Conservation (phyloP, 495 filamentous ascomycete species). For the Chaetomium tenue region DNA sequence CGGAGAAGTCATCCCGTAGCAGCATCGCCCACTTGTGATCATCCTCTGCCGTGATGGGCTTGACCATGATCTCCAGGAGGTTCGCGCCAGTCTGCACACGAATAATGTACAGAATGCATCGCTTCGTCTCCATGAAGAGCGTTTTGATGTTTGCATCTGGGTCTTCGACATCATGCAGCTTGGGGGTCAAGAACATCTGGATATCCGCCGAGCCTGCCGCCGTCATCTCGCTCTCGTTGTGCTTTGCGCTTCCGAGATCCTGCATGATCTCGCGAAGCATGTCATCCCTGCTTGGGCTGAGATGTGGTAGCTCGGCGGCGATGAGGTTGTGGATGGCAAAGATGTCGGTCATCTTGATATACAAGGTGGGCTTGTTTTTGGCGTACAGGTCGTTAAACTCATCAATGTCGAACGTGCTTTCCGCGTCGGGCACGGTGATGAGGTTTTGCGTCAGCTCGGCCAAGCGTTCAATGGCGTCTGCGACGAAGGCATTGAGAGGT, state of each 20-base stretch:
- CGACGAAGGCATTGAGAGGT: constrained; percentile 85
- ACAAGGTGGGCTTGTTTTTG: constrained; percentile 91
- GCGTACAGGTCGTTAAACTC: constrained; percentile 97
- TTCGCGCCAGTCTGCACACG: constrained; percentile 90
- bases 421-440: constrained; percentile 79
- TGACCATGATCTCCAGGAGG: constrained; percentile 91
- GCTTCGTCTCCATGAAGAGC: constrained; percentile 96
- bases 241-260: constrained; percentile 92
- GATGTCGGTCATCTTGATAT: constrained; percentile 97
- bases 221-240: constrained; percentile 88
- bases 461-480: constrained; percentile 78
- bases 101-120: constrained; percentile 96
- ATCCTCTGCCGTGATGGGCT: constrained; percentile 81
- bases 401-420: constrained; percentile 93
- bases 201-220: constrained; percentile 87
- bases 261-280: constrained; percentile 85
- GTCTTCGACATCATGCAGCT: constrained; percentile 86
- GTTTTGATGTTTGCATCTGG: constrained; percentile 88
- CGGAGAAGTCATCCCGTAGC: constrained; percentile 76
- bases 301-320: constrained; percentile 67
- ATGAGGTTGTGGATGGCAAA: constrained; percentile 93
- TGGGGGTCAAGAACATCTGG: constrained; percentile 84
- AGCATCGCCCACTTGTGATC: constrained; percentile 82
- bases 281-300: constrained; percentile 81
- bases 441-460: constrained; percentile 69